phyloP scores from a whole-genome alignment of 306 rosid species.

The Cotoneaster glaucophyllus region DNA sequence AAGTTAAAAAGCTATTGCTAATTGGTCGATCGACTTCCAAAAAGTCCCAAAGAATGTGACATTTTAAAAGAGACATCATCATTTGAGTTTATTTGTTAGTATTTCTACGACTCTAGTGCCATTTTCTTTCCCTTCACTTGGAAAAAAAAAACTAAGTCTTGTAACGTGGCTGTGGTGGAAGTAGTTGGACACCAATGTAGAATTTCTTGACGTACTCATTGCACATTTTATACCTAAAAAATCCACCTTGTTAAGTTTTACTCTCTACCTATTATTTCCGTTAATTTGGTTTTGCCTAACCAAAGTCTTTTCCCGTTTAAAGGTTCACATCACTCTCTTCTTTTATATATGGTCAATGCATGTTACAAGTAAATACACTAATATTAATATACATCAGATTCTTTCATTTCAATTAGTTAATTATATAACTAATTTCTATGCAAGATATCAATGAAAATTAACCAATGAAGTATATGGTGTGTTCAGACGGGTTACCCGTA shows the following conservation, averaged over 20 bases:
- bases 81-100: not conserved
- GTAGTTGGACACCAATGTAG: not conserved
- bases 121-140: not conserved
- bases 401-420: too few species aligned
- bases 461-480: not conserved
- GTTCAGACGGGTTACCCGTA: too few species aligned
- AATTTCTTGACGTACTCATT: not conserved
- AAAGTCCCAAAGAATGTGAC: conserved; percentile 7
- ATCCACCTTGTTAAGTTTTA: not conserved
- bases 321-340: not conserved
- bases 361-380: not conserved
- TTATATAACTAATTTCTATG: not conserved
- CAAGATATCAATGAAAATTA: not conserved
- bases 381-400: too few species aligned
- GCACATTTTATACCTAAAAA: not conserved
- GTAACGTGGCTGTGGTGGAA: conserved; percentile 34
- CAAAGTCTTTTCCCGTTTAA: not conserved
- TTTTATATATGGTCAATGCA: not conserved
- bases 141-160: conserved; percentile 10
- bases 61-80: conserved; percentile 2
- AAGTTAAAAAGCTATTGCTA: not conserved
- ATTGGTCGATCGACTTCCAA: not conserved
- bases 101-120: conserved; percentile 10
- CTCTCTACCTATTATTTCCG: not conserved
- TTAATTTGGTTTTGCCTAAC: not conserved